Evolutionary conservation across 352 stramenopile species (phyloP), one percentile per base, ranked within the genome.

Genomic region (Peronospora destructor): DNA sequence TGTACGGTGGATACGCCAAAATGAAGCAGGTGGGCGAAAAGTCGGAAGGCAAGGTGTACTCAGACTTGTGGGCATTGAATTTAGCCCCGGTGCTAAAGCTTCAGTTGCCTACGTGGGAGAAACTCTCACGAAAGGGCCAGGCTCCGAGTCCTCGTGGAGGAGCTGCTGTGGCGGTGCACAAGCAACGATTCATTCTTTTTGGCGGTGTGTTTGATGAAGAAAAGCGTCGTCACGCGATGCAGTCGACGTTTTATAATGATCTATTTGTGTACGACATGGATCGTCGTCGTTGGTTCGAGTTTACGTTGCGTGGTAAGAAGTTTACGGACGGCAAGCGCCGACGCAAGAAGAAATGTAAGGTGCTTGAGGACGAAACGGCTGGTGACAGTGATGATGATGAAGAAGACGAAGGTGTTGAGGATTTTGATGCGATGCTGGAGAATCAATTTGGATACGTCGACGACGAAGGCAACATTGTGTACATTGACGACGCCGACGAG

Each of bases 261-360:
- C 62, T 98, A 30, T 97, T 97, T 68, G 92, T 95, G 14, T 97
- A 98, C 58, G 95, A 98, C 66, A 96, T 98, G 76, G 92, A 98
- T 49, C 80, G 91, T 19, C 81, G 91, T 13, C 92, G 94, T 44
- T 98, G 94, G 94, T 98, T 97, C 56, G 80, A 95, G 51, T 88
- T 90, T 56, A 83, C 84, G 30, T 45, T 98, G 56, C 76, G 84
- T 17, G 84, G 76, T 42, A 97, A 91, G 57, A 95, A 88, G 59
- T 62, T 77, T 46, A 64, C 64, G 11, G 71, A 86, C 19, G 65
- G 68, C 17, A 85, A 78, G 60, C 67, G 66, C 14, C 76, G 71
- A 47, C 62, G 80, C 36, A 80, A 84, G 61, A 79, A 89, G 65
- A 77, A 81, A 56, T 17, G 23, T 16, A 70, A 73, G 16, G 61